These are phyloP conservation scores for Aspergillus sp. DNA, from an alignment of 2,329 filamentous ascomycete species.

Conservation along the genomic window DNA sequence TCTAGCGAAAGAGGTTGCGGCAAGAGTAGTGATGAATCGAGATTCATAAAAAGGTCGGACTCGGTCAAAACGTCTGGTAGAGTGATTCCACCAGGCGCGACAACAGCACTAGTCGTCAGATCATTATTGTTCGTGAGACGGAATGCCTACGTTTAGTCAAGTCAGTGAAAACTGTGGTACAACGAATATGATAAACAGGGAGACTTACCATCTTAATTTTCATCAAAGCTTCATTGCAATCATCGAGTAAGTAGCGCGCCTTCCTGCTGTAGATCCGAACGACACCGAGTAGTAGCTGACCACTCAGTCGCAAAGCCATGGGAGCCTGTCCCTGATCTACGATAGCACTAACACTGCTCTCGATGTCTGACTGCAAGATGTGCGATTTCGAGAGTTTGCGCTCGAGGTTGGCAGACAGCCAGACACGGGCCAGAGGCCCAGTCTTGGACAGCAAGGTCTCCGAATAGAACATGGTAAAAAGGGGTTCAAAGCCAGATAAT, in stretches of 20 bases:
- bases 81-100: conserved; percentile 80
- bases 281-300: conserved; percentile 90
- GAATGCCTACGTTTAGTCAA: conserved; percentile 67
- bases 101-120: conserved; percentile 71
- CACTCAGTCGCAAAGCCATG: conserved; percentile 89
- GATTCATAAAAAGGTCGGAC: conserved; percentile 82
- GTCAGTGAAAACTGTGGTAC: conserved; percentile 31
- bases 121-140: conserved; percentile 93
- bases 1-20: conserved; percentile 63
- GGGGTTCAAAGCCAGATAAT: conserved; percentile 1
- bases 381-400: conserved; percentile 97
- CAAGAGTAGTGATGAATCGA: conserved; percentile 79
- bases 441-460: conserved; percentile 95
- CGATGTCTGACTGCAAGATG: conserved; percentile 90
- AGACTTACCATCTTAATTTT: conserved; percentile 92
- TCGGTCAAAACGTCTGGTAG: conserved; percentile 92
- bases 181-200: not conserved
- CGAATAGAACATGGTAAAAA: conserved; percentile 83
- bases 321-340: conserved; percentile 90
- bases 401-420: conserved; percentile 97
- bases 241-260: conserved; percentile 91
- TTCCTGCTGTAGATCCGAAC: conserved; percentile 98
- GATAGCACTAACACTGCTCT: conserved; percentile 92
- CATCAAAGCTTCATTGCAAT: conserved; percentile 95
- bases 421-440: conserved; percentile 93